phyloP scores from a whole-genome alignment of 2,329 filamentous ascomycete genomes.

The Penicillium corylophilum region DNA sequence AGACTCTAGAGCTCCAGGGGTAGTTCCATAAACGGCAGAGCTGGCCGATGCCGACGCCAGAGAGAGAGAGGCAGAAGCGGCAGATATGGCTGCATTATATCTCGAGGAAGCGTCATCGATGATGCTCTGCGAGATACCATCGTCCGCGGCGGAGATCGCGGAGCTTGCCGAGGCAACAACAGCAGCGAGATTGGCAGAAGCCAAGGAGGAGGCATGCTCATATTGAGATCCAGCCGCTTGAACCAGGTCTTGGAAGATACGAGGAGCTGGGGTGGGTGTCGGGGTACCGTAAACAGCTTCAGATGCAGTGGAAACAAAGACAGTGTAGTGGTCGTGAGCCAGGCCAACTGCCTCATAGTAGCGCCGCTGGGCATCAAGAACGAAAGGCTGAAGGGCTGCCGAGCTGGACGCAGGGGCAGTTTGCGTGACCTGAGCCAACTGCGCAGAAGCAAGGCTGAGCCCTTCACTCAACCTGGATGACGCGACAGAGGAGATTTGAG shows the following conservation, averaged over 20 bases:
- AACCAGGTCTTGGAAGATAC: conserved; percentile 35
- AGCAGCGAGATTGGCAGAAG: conserved; percentile 43
- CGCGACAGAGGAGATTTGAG: conserved; percentile 66
- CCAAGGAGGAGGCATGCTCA: conserved; percentile 35
- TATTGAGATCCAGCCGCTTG: conserved; percentile 38
- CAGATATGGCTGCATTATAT: conserved; percentile 46
- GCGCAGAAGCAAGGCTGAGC: conserved; percentile 67
- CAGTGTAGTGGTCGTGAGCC: conserved; percentile 75
- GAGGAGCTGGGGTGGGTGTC: conserved; percentile 41
- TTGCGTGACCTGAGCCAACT: conserved; percentile 61
- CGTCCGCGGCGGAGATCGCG: conserved; percentile 32
- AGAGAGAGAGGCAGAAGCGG: conserved; percentile 44
- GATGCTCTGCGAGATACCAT: conserved; percentile 39
- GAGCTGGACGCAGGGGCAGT: conserved; percentile 65
- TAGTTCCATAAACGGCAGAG: conserved; percentile 46
- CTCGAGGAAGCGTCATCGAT: conserved; percentile 46
- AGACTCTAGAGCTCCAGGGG: conserved; percentile 45
- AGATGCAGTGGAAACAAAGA: conserved; percentile 71
- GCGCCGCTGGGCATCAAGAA: conserved; percentile 62
- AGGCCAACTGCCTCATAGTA: conserved; percentile 78
- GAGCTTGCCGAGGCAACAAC: conserved; percentile 43
- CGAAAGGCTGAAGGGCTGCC: conserved; percentile 51
- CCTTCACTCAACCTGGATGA: conserved; percentile 68
- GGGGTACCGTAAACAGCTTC: conserved; percentile 66
- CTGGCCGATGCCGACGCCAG: conserved; percentile 44